Percentiles rank a stretch among this genome's conserved stretches.
These are phyloP conservation scores for Fusarium brachygibbosum DNA, from an alignment of 2,329 filamentous ascomycete genomes.

Conservation along the genomic window DNA sequence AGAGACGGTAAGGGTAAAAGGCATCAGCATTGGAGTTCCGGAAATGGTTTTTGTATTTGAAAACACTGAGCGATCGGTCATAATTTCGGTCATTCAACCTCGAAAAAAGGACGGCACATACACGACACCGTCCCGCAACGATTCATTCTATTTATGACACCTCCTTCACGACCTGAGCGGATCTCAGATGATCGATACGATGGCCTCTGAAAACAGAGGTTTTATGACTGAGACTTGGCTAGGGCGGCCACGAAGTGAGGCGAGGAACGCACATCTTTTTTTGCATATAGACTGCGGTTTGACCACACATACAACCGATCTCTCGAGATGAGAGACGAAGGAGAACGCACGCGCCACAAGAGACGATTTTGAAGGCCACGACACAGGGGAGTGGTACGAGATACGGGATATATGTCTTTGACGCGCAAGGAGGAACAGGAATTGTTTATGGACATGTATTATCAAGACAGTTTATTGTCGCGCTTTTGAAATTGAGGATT, in stretches of 20 bases:
- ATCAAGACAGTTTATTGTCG: conserved; percentile 42
- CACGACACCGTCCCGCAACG: conserved; percentile 23
- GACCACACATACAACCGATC: conserved; percentile 40
- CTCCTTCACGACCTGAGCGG: not conserved
- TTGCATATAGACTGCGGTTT: conserved; percentile 48
- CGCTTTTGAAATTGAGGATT: conserved; percentile 40
- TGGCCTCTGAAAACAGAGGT: conserved; percentile 38
- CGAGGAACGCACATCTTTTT: conserved; percentile 39
- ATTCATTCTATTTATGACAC: conserved; percentile 16
- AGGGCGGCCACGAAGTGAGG: conserved; percentile 21
- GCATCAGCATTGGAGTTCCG: conserved; percentile 56
- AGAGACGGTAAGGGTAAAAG: conserved; percentile 44
- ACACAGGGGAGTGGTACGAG: conserved; percentile 41
- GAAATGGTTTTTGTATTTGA: conserved; percentile 45
- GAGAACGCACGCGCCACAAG: conserved; percentile 35
- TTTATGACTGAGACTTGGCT: conserved; percentile 4
- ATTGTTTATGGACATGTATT: conserved; percentile 47
- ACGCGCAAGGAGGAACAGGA: conserved; percentile 35
- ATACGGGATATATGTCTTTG: conserved; percentile 39
- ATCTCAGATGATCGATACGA: conserved; percentile 25
- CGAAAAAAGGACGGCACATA: conserved; percentile 34
- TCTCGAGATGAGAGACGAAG: conserved; percentile 31
- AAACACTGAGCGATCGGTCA: conserved; percentile 39
- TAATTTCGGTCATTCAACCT: conserved; percentile 45
- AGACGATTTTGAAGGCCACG: conserved; percentile 39